These are phyloP conservation scores for Tephrocybe sp. DNA, from an alignment of 768 basidiomycete species.

Conservation along the genomic window DNA sequence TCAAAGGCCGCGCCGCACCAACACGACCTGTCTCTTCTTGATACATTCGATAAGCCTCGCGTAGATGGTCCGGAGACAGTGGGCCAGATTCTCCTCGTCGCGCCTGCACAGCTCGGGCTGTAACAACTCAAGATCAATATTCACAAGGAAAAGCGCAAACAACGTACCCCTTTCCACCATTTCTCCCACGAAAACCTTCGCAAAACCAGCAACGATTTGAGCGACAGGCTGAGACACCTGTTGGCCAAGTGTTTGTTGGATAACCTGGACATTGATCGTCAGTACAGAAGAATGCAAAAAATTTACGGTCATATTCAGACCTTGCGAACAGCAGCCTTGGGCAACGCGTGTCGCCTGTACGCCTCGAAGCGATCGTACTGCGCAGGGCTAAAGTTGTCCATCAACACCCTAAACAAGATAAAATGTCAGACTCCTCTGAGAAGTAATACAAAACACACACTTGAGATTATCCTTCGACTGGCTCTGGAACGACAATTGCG, in stretches of 20 bases:
- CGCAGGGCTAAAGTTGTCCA: slow-evolving; percentile 81
- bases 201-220: slow-evolving; percentile 86
- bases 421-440: not conserved
- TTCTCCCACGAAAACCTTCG: slow-evolving; percentile 91
- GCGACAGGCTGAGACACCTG: slow-evolving; percentile 86
- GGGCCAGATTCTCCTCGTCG: slow-evolving; percentile 74
- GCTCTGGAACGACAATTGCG: slow-evolving; percentile 79
- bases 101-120: slow-evolving; percentile 75
- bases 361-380: slow-evolving; percentile 91
- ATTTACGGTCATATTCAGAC: slow-evolving; percentile 30
- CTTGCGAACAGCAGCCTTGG: slow-evolving; percentile 81
- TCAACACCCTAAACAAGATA: slow-evolving; percentile 57
- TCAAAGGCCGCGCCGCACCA: slow-evolving; percentile 69
- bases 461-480: slow-evolving; percentile 88
- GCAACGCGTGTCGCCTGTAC: slow-evolving; percentile 78
- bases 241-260: slow-evolving; percentile 77
- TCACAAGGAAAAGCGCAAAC: not conserved
- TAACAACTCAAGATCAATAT: slow-evolving; percentile 4
- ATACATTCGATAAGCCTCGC: slow-evolving; percentile 85
- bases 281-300: not conserved
- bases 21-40: slow-evolving; percentile 79
- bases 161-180: slow-evolving; percentile 81
- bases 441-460: slow-evolving; percentile 30
- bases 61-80: slow-evolving; percentile 82
- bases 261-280: slow-evolving; percentile 49